Evolutionary conservation across 2,329 filamentous ascomycete species (phyloP).

Genomic region (Venturia effusa): DNA sequence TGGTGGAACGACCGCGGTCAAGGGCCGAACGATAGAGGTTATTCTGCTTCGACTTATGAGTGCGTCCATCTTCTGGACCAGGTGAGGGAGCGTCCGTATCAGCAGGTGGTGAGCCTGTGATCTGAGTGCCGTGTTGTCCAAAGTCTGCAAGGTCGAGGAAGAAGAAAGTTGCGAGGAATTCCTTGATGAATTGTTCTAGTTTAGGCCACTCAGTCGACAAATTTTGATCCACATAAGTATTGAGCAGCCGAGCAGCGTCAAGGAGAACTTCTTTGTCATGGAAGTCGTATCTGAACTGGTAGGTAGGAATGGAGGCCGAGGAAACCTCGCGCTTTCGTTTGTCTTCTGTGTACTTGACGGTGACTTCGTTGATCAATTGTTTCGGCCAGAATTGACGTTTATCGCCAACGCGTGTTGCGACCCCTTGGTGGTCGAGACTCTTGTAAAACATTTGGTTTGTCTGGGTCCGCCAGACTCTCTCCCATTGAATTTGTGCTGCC

Average conservation of each 20-base stretch:
- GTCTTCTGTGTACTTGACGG: slow-evolving; percentile 86
- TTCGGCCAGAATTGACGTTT: slow-evolving; percentile 88
- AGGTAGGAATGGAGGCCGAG: slow-evolving; percentile 47
- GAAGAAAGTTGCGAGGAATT: slow-evolving; percentile 41
- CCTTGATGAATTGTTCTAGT: slow-evolving; percentile 36
- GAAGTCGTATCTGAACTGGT: slow-evolving; percentile 70
- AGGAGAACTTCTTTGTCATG: slow-evolving; percentile 43
- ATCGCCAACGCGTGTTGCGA: slow-evolving; percentile 76
- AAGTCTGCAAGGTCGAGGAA: slow-evolving; percentile 43
- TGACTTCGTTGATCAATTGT: slow-evolving; percentile 79
- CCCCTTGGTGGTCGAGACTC: slow-evolving; percentile 93
- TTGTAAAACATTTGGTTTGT: slow-evolving; percentile 92
- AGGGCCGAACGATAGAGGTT: slow-evolving; percentile 76
- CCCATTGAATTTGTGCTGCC: slow-evolving; percentile 93
- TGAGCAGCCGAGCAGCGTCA: slow-evolving; percentile 35
- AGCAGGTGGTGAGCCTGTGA: slow-evolving; percentile 3
- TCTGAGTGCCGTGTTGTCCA: slow-evolving; percentile 23
- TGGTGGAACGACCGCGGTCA: slow-evolving; percentile 36
- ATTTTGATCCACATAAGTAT: slow-evolving; percentile 32
- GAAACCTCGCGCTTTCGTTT: slow-evolving; percentile 55
- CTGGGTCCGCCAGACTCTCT: slow-evolving; percentile 96
- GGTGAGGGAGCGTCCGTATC: slow-evolving; percentile 22
- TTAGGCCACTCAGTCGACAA: slow-evolving; percentile 32
- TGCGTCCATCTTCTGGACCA: slow-evolving; percentile 60
- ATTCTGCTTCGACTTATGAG: slow-evolving; percentile 58